Percentiles rank a stretch among this genome's conserved stretches.
Conservation (phyloP, 345 rosid species). For the Trapa incisa region DNA sequence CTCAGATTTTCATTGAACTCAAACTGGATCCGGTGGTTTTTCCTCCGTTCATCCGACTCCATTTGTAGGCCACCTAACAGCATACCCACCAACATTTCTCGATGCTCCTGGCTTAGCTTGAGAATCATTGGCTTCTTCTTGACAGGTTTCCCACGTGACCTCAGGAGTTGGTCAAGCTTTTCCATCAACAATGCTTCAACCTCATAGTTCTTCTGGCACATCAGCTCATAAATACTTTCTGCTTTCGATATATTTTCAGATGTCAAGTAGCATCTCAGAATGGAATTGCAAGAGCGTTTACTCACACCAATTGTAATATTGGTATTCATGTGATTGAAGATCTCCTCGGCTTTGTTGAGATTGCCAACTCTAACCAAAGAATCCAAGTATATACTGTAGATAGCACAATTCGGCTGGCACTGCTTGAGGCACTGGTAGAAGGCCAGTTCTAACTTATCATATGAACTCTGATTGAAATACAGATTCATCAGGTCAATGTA, state of each 20-base stretch:
- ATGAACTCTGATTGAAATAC: constrained; percentile 45
- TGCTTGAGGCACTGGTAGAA: constrained; percentile 51
- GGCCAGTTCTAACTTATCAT: constrained; percentile 38
- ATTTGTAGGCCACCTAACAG: constrained; percentile 69
- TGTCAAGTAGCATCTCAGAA: constrained; percentile 46
- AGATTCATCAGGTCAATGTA: constrained; percentile 38
- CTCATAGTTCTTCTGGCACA: constrained; percentile 59
- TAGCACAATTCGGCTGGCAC: constrained; percentile 45
- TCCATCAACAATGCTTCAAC: constrained; percentile 41
- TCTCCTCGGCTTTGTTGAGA: constrained; percentile 48
- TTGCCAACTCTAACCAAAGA: constrained; percentile 47
- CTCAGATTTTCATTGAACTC: constrained; percentile 44
- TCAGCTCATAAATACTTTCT: constrained; percentile 43
- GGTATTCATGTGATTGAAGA: constrained; percentile 42
- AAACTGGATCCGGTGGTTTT: constrained; percentile 44
- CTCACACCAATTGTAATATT: constrained; percentile 39
- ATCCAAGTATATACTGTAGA: constrained; percentile 57
- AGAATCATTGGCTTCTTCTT: constrained; percentile 38
- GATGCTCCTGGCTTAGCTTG: constrained; percentile 69
- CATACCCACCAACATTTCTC: constrained; percentile 76
- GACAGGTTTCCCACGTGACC: constrained; percentile 37
- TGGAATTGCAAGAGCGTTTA: constrained; percentile 47
- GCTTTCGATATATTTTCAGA: constrained; percentile 47
- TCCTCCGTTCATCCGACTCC: constrained; percentile 45
- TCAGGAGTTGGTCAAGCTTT: constrained; percentile 49